Conservation (phyloP, 768 basidiomycete genomes). For the Phlebiopsis gigantea region DNA sequence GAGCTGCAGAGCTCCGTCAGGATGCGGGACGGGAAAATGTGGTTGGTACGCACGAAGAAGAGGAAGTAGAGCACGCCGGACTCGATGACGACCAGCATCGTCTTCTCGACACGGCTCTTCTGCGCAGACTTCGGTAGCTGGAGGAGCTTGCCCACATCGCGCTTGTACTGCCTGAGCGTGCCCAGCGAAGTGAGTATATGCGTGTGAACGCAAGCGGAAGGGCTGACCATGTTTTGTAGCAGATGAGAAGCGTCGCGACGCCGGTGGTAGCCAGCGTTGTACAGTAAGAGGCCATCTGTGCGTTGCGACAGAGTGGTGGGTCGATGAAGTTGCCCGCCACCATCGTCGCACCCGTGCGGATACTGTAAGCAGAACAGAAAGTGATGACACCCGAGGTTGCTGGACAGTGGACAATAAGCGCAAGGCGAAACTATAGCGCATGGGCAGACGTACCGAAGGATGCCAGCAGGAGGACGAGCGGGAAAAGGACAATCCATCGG, state of each 20-base stretch:
- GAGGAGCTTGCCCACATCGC: background rate
- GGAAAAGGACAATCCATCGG: background rate
- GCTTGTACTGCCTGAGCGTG: background rate
- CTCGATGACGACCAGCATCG: constrained; percentile 19
- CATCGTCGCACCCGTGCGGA: background rate
- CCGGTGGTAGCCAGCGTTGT: constrained; percentile 1
- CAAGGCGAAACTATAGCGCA: too few species aligned
- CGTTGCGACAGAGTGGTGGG: constrained; percentile 2
- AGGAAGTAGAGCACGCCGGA: constrained; percentile 20
- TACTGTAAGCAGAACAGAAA: background rate
- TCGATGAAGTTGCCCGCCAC: background rate
- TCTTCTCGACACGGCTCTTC: background rate
- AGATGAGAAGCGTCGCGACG: constrained; percentile 4
- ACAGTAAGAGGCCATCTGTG: background rate
- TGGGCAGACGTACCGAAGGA: background rate
- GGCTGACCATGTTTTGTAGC: constrained; percentile 7
- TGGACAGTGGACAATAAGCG: background rate
- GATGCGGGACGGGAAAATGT: background rate
- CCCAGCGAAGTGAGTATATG: background rate
- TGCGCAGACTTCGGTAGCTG: background rate
- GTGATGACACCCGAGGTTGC: constrained; percentile 1
- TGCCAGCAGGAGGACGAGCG: background rate
- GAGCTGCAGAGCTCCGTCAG: background rate
- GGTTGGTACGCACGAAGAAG: constrained; percentile 17
- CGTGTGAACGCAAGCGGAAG: background rate